Evolutionary conservation across 2,329 filamentous ascomycete species (phyloP).

Genomic region (Calonectria honghensis): DNA sequence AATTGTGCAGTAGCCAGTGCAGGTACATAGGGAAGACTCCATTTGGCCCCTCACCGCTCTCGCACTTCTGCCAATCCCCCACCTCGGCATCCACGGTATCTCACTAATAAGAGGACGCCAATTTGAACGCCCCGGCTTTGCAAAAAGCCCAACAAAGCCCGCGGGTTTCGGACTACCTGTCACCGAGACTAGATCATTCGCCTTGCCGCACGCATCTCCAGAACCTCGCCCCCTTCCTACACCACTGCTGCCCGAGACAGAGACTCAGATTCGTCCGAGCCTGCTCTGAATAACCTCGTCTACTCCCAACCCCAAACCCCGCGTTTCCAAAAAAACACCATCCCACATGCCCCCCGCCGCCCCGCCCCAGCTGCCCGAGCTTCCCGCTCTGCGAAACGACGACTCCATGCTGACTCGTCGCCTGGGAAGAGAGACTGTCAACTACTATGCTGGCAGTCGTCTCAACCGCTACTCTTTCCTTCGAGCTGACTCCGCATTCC

Average conservation of each 20-base stretch:
- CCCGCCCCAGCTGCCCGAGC: constrained; percentile 63
- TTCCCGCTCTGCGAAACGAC: constrained; percentile 67
- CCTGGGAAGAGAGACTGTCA: constrained; percentile 87
- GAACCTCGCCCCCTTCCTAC: constrained; percentile 32
- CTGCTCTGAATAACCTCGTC: constrained; percentile 5
- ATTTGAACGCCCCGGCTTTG: constrained; percentile 28
- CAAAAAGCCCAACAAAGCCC: constrained; percentile 32
- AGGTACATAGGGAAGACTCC: constrained; percentile 25
- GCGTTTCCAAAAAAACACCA: constrained; percentile 32
- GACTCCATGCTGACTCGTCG: constrained; percentile 83
- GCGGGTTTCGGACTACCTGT: constrained; percentile 35
- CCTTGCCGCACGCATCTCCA: constrained; percentile 13
- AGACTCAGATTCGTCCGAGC: not conserved
- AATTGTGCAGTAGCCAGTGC: constrained; percentile 18
- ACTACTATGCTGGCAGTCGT: constrained; percentile 88
- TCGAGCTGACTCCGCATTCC: constrained; percentile 81
- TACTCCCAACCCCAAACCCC: not conserved
- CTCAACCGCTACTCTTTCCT: constrained; percentile 89
- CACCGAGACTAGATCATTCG: constrained; percentile 26
- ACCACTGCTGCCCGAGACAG: constrained; percentile 35
- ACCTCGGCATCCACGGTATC: constrained; percentile 35
- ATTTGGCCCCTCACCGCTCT: constrained; percentile 34
- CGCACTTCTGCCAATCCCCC: constrained; percentile 24
- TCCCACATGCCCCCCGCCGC: constrained; percentile 56
- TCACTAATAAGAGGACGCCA: constrained; percentile 34